phyloP scores from a whole-genome alignment of 345 rosid genomes.

The Punica granatum region DNA sequence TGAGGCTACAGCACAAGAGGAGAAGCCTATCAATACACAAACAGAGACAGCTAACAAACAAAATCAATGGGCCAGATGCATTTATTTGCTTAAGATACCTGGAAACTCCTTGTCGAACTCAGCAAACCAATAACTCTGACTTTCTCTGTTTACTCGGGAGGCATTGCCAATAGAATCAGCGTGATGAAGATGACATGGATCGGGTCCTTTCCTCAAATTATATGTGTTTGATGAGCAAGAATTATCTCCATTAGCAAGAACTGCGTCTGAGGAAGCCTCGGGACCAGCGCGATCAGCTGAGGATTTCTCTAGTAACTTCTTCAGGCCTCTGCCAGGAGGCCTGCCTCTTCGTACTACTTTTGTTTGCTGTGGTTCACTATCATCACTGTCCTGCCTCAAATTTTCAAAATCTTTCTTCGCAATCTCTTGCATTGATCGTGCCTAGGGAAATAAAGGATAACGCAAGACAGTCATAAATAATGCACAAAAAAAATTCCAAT shows the following conservation, averaged over 20 bases:
- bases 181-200: slow-evolving; percentile 39
- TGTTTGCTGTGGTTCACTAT: slow-evolving; percentile 53
- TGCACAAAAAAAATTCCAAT: slow-evolving; percentile 1
- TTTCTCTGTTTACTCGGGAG: slow-evolving; percentile 40
- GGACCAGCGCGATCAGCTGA: slow-evolving; percentile 46
- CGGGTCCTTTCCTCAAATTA: slow-evolving; percentile 55
- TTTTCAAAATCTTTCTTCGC: slow-evolving; percentile 91
- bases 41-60: not conserved
- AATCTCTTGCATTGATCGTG: slow-evolving; percentile 77
- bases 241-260: slow-evolving; percentile 59
- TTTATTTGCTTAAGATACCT: slow-evolving; percentile 27
- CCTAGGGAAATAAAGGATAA: slow-evolving; percentile 36
- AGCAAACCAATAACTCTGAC: slow-evolving; percentile 38
- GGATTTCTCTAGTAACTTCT: slow-evolving; percentile 54
- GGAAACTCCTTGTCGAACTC: slow-evolving; percentile 97
- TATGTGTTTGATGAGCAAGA: slow-evolving; percentile 35
- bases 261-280: slow-evolving; percentile 57
- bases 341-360: slow-evolving; percentile 63
- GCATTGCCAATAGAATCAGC: slow-evolving; percentile 47
- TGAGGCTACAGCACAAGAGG: slow-evolving; percentile 55
- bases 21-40: not conserved
- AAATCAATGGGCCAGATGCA: not conserved
- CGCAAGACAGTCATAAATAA: slow-evolving; percentile 8
- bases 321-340: slow-evolving; percentile 50
- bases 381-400: slow-evolving; percentile 91